These are phyloP conservation scores for Penicillium pulvis DNA, from an alignment of 495 filamentous ascomycete species.

Conservation along the genomic window DNA sequence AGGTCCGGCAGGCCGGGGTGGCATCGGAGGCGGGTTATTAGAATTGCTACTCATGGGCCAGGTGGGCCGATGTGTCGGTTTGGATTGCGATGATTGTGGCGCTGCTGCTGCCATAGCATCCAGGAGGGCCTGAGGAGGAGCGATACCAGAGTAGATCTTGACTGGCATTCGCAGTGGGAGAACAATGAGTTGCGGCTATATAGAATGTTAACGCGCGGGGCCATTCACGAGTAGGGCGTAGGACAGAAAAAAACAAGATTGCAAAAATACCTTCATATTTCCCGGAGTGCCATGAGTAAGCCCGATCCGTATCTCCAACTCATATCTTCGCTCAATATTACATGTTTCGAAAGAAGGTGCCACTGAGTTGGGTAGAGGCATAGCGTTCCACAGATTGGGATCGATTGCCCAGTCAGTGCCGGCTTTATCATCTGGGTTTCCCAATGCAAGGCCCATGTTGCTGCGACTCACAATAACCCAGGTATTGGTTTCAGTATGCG, in stretches of 20 bases:
- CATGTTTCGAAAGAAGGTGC: constrained; percentile 86
- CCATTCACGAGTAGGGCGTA: constrained; percentile 6
- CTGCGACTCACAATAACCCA: constrained; percentile 71
- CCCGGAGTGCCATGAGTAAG: constrained; percentile 59
- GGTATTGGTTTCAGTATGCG: constrained; percentile 61
- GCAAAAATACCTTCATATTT: constrained; percentile 53
- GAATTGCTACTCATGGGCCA: constrained; percentile 22
- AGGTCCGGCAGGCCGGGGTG: constrained; percentile 32
- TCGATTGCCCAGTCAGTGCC: constrained; percentile 70
- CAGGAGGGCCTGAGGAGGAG: constrained; percentile 75
- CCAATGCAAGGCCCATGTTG: constrained; percentile 67
- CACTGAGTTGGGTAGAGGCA: constrained; percentile 77
- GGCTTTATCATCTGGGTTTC: constrained; percentile 56
- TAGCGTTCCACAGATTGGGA: constrained; percentile 64
- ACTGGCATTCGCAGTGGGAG: constrained; percentile 78
- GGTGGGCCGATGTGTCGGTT: constrained; percentile 25
- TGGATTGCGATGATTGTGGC: constrained; percentile 29
- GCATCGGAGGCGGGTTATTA: constrained; percentile 37
- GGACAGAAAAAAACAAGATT: constrained; percentile 3
- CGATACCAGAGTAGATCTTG: constrained; percentile 85
- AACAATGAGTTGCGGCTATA: constrained; percentile 66
- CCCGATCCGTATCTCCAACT: constrained; percentile 78
- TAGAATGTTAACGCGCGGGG: constrained; percentile 14
- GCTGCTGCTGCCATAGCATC: constrained; percentile 60
- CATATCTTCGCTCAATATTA: constrained; percentile 80